phyloP scores from a whole-genome alignment of 2,329 filamentous ascomycete species.

The Aureobasidium mangrovei region DNA sequence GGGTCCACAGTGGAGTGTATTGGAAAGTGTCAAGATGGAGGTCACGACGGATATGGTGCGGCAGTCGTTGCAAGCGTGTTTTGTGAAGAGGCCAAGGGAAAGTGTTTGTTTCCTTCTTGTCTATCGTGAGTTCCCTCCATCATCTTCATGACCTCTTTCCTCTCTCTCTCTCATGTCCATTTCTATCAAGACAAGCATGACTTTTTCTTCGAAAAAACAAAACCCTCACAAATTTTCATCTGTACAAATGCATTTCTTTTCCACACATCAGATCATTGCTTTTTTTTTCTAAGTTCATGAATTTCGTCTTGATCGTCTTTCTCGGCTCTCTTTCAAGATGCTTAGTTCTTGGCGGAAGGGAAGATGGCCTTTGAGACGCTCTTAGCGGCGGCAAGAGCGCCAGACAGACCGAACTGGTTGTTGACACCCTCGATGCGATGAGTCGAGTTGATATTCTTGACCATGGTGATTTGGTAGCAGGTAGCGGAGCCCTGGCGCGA shows the following conservation, averaged over 20 bases:
- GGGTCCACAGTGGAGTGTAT: no score
- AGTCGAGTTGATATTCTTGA: constrained; percentile 84
- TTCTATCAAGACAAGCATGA: background rate
- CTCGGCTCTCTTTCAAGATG: background rate
- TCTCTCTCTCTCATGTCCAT: no score
- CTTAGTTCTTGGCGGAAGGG: constrained; percentile 21
- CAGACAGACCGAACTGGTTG: constrained; percentile 59
- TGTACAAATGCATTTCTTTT: constrained; percentile 4
- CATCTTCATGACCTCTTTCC: no score
- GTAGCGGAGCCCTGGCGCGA: constrained; percentile 77
- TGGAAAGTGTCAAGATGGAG: no score
- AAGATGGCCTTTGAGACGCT: constrained; percentile 26
- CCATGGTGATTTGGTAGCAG: constrained; percentile 77
- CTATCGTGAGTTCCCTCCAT: no score
- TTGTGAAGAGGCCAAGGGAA: no score
- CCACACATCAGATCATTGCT: background rate
- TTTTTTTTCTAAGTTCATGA: background rate
- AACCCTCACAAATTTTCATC: constrained; percentile 2
- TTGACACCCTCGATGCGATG: constrained; percentile 69
- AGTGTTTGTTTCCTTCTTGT: no score
- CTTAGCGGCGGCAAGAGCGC: constrained; percentile 49
- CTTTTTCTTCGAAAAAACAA: background rate
- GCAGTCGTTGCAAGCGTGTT: no score
- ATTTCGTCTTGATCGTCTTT: background rate
- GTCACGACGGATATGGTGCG: no score